Conservation (phyloP, 2,329 filamentous ascomycete species). For the Acephala macrosclerotiorum region DNA sequence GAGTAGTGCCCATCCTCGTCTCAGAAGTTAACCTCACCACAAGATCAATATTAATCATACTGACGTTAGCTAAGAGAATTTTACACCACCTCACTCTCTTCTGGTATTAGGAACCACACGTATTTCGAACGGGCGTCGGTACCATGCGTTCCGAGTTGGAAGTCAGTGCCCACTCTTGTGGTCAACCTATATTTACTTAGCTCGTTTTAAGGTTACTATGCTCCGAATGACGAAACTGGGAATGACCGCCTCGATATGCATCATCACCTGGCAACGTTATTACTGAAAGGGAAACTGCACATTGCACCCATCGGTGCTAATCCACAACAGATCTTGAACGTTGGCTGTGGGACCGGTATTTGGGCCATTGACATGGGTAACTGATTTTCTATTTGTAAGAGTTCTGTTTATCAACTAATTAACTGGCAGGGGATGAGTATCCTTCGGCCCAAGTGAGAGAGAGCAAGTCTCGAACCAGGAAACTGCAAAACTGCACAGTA, state of each 20-base stretch:
- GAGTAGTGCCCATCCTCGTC: neutral
- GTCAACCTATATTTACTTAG: neutral
- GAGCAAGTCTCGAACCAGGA: no score
- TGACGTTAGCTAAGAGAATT: neutral
- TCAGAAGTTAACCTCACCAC: neutral
- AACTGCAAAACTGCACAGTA: neutral
- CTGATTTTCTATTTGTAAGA: neutral
- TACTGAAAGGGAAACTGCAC: conserved; percentile 14
- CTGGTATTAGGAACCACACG: conserved; percentile 21
- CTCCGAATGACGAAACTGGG: conserved; percentile 23
- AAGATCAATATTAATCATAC: neutral
- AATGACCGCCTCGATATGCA: conserved; percentile 26
- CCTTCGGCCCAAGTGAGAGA: conserved; percentile 7
- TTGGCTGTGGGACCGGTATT: conserved; percentile 27
- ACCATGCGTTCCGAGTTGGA: conserved; percentile 45
- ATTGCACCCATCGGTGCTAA: conserved; percentile 20
- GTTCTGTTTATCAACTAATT: neutral
- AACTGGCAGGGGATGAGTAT: conserved; percentile 19
- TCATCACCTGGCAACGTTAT: conserved; percentile 16
- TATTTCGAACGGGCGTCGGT: conserved; percentile 27
- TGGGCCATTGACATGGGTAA: conserved; percentile 26
- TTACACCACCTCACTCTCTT: conserved; percentile 22
- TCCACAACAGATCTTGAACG: conserved; percentile 23
- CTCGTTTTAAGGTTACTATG: conserved; percentile 16
- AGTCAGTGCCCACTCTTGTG: neutral